These are phyloP conservation scores for Neurospora sp. DNA, from an alignment of 495 filamentous ascomycete species.

Conservation along the genomic window DNA sequence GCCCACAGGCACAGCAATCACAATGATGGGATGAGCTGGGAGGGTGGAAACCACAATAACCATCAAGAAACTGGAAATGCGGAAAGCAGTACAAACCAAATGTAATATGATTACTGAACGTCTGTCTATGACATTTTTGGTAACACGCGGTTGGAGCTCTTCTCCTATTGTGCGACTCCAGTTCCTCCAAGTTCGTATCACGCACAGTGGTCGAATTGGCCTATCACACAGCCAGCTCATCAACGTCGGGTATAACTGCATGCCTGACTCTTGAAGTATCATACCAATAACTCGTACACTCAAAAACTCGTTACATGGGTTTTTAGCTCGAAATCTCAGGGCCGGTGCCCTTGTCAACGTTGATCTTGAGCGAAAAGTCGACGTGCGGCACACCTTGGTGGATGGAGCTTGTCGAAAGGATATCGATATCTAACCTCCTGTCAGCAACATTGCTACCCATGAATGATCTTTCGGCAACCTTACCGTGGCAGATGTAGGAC, in stretches of 20 bases:
- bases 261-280: neutral
- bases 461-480: slow-evolving; percentile 11
- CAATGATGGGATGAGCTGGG: neutral
- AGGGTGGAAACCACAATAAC: neutral
- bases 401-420: slow-evolving; percentile 90
- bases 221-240: neutral
- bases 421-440: slow-evolving; percentile 64
- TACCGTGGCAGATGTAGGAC: slow-evolving; percentile 64
- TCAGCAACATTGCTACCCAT: slow-evolving; percentile 8
- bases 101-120: neutral
- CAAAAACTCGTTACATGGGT: neutral
- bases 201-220: neutral
- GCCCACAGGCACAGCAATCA: neutral
- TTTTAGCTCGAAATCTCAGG: slow-evolving; percentile 15
- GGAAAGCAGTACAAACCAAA: neutral
- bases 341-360: slow-evolving; percentile 21
- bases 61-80: neutral
- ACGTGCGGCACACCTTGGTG: slow-evolving; percentile 90
- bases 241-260: neutral
- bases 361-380: slow-evolving; percentile 92
- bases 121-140: neutral
- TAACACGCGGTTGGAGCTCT: neutral
- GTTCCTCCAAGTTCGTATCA: neutral
- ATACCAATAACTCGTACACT: neutral
- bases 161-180: neutral